Conservation (phyloP, 768 basidiomycete species). For the Boletus patriciae region DNA sequence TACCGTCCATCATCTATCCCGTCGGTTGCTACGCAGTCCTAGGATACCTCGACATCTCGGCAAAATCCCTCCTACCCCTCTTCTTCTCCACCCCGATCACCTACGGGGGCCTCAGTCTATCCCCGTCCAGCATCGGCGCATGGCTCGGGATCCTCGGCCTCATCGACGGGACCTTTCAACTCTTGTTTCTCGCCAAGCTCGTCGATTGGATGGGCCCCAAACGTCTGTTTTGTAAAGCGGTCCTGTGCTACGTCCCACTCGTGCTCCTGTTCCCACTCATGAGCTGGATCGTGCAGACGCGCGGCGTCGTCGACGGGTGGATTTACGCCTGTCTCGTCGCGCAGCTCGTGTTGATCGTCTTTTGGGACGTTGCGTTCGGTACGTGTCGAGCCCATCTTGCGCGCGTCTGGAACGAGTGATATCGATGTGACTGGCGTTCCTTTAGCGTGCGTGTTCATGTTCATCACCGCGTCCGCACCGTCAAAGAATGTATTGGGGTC, state of each 20-base stretch:
- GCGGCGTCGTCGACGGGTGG: conserved; percentile 39
- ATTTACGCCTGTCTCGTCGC: conserved; percentile 49
- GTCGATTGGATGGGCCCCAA: conserved; percentile 39
- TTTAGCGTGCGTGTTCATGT: conserved; percentile 65
- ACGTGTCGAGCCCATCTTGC: conserved; percentile 21
- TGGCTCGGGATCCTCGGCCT: conserved; percentile 39
- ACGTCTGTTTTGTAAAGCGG: conserved; percentile 28
- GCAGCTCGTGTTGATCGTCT: conserved; percentile 49
- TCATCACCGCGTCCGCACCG: conserved; percentile 61
- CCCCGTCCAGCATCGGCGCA: conserved; percentile 39
- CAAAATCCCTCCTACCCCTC: conserved; percentile 39
- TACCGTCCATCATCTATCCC: conserved; percentile 34
- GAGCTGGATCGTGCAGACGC: conserved; percentile 43
- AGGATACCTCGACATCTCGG: conserved; percentile 40
- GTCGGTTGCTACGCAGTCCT: conserved; percentile 36
- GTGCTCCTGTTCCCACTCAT: conserved; percentile 36
- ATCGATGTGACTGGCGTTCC: background rate
- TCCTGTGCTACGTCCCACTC: conserved; percentile 22
- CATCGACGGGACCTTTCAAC: conserved; percentile 40
- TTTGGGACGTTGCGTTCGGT: conserved; percentile 60
- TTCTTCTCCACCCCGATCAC: conserved; percentile 41
- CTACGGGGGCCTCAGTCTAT: conserved; percentile 40
- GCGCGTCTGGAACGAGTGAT: too few species aligned
- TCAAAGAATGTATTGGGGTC: conserved; percentile 54
- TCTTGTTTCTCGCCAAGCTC: conserved; percentile 38